Conservation (phyloP, 2,329 filamentous ascomycete genomes). For the Helicocarpus griseus region DNA sequence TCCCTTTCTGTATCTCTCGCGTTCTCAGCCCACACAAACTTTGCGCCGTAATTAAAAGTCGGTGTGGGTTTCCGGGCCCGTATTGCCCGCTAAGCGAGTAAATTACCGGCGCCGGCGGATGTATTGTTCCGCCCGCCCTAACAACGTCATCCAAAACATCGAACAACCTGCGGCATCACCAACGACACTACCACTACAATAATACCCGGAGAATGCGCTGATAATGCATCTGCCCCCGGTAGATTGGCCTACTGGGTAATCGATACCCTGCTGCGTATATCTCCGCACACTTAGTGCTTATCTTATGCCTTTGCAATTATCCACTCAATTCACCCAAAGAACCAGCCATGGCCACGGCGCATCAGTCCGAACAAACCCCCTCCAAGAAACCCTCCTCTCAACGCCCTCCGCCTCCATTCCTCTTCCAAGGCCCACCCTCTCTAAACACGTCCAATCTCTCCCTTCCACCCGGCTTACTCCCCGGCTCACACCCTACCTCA, state of each 20-base stretch:
- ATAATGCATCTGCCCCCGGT: not conserved
- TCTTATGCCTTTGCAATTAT: no score
- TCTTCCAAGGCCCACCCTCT: conserved; percentile 74
- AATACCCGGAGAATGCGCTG: not conserved
- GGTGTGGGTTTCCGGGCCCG: conserved; percentile 6
- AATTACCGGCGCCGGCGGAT: not conserved
- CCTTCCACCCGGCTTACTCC: conserved; percentile 40
- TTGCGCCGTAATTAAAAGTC: not conserved
- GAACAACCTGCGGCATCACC: not conserved
- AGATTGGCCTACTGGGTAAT: no score
- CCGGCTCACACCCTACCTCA: conserved; percentile 18
- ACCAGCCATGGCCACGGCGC: not conserved
- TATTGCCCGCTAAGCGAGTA: conserved; percentile 25
- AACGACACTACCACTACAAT: not conserved
- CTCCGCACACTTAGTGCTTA: no score
- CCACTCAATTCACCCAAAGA: not conserved
- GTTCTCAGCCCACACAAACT: no score
- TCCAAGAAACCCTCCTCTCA: conserved; percentile 27
- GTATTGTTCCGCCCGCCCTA: not conserved
- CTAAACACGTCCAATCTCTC: conserved; percentile 63
- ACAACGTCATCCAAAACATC: not conserved
- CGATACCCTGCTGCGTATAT: no score
- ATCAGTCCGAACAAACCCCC: conserved; percentile 2
- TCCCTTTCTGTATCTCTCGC: no score
- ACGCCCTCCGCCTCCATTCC: conserved; percentile 59